Conservation (phyloP, 202 grass and related monocot genomes). For the Schoenoplectus tabernaemontani region DNA sequence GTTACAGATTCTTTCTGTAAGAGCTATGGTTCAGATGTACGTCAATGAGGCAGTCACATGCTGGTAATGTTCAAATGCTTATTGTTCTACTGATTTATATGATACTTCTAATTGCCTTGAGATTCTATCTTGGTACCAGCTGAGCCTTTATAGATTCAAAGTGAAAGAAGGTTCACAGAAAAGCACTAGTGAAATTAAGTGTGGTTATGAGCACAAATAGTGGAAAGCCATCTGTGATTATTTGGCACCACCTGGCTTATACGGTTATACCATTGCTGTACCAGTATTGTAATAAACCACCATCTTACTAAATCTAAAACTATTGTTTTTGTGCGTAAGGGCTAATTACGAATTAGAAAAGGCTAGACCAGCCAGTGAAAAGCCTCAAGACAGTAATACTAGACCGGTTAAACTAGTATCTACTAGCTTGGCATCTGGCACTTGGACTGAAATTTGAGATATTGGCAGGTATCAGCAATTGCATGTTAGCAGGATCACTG, state of each 20-base stretch:
- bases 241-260: background rate
- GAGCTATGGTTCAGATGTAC: conserved; percentile 76
- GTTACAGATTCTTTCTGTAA: conserved; percentile 55
- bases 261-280: background rate
- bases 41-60: conserved; percentile 82
- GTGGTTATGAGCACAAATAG: background rate
- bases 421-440: background rate
- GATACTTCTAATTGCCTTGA: background rate
- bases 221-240: background rate
- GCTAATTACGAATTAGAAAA: background rate
- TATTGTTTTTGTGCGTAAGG: background rate
- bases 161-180: background rate
- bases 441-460: background rate
- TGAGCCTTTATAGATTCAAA: background rate
- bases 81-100: background rate
- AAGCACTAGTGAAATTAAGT: background rate
- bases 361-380: background rate
- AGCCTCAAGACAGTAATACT: background rate
- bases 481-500: conserved; percentile 44
- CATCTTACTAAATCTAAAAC: background rate
- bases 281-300: background rate
- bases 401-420: background rate
- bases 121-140: background rate
- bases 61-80: conserved; percentile 39
- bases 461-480: conserved; percentile 54